Conservation (phyloP, 1,284 basidiomycete species). For the Hymenochaete sp. region DNA sequence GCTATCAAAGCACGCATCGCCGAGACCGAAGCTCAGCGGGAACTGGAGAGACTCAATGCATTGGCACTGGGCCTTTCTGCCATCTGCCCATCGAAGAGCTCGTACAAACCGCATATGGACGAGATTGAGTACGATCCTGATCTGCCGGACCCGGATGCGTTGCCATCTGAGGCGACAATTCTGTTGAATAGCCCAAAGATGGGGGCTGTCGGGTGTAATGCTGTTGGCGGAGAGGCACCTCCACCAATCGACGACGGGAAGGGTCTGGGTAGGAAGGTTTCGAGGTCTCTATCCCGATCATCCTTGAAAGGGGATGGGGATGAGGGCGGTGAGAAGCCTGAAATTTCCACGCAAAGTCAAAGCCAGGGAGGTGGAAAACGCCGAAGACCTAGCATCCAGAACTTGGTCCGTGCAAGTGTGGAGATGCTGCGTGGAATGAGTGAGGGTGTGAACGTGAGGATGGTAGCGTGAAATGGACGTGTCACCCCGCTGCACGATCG, state of each 20-base stretch:
- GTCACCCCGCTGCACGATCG: no score
- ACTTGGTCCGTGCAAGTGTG: constrained; percentile 13
- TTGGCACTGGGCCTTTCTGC: background rate
- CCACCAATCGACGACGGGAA: no score
- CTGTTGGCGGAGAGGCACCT: no score
- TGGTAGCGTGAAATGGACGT: no score
- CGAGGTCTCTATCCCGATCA: background rate
- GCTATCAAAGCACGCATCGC: constrained; percentile 15
- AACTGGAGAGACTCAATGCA: background rate
- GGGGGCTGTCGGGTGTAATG: no score
- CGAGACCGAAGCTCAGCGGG: constrained; percentile 7
- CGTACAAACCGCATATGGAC: constrained; percentile 8
- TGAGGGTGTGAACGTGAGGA: no score
- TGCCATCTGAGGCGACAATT: constrained; percentile 10
- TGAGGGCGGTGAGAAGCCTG: background rate
- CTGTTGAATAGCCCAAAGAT: constrained; percentile 10
- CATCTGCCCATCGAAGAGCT: background rate
- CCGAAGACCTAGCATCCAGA: constrained; percentile 8
- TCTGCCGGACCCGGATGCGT: constrained; percentile 14
- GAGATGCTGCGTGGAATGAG: constrained; percentile 10
- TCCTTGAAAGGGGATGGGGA: no score
- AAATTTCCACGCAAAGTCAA: background rate
- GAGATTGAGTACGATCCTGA: constrained; percentile 14
- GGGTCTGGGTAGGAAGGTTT: background rate
- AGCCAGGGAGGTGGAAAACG: background rate